A percentile compares a stretch with the other conserved stretches of the same genome.
Evolutionary conservation across 768 basidiomycete species (phyloP).

Genomic region (Phanerochaete sordida): DNA sequence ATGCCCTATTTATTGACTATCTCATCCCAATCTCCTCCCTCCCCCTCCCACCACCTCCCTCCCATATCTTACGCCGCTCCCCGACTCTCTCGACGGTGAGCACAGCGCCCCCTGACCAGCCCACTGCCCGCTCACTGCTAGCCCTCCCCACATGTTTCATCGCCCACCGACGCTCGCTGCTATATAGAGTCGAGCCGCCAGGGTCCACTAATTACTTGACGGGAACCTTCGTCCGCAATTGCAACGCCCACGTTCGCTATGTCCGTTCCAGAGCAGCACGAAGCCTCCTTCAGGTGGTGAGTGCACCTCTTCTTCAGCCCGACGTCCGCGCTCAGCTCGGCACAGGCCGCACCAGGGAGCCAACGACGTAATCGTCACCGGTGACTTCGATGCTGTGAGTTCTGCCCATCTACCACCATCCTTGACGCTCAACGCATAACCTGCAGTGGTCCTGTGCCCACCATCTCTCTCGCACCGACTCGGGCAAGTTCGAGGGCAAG

Average conservation of each 20-base stretch:
- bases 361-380: conserved; percentile 62
- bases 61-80: conserved; percentile 13
- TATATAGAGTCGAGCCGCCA: conserved; percentile 4
- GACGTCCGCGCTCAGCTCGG: not conserved
- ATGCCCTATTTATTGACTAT: conserved; percentile 4
- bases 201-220: conserved; percentile 8
- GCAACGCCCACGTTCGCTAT: conserved; percentile 11
- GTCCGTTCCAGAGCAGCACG: conserved; percentile 21
- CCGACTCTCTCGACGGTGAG: conserved; percentile 15
- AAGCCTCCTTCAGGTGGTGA: conserved; percentile 19
- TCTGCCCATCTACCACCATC: not conserved
- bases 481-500: conserved; percentile 50
- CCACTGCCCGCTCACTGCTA: not conserved
- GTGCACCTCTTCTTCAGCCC: not conserved
- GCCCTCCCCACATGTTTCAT: not conserved
- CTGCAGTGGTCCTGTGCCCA: conserved; percentile 59
- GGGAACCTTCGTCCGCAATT: not conserved
- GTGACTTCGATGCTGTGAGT: conserved; percentile 72
- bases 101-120: not conserved
- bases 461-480: conserved; percentile 46
- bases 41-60: conserved; percentile 3
- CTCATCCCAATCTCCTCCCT: conserved; percentile 6
- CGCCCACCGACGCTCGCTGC: not conserved
- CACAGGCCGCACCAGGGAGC: conserved; percentile 58
- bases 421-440: not conserved